A percentile compares a stretch with the other conserved stretches of the same genome.
These are phyloP conservation scores for Potentilla sterilis DNA, from an alignment of 306 rosid genomes.

Conservation along the genomic window DNA sequence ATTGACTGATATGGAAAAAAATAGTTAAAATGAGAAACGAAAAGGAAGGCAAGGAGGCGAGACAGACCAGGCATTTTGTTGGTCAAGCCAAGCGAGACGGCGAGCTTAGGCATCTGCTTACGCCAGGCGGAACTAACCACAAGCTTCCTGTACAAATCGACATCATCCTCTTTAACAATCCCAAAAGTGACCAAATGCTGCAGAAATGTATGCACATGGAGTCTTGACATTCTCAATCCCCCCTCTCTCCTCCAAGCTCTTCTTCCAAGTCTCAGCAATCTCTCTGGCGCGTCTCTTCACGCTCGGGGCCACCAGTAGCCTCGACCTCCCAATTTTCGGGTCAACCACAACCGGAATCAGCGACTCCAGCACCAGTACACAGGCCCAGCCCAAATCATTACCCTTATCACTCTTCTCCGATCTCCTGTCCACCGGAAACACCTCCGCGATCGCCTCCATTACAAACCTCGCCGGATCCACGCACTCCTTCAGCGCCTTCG, in stretches of 20 bases:
- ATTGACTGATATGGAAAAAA: background rate
- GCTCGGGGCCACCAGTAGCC: conserved; percentile 76
- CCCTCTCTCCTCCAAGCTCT: conserved; percentile 84
- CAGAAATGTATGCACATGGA: conserved; percentile 88
- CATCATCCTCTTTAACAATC: conserved; percentile 68
- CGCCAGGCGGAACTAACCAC: conserved; percentile 96
- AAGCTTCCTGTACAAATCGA: conserved; percentile 75
- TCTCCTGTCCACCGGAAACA: conserved; percentile 86
- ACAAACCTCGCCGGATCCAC: conserved; percentile 89
- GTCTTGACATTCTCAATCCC: conserved; percentile 89
- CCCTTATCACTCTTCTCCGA: conserved; percentile 49
- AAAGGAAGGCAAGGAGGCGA: too few relatives aligned
- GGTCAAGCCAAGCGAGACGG: conserved; percentile 85
- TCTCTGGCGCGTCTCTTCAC: conserved; percentile 69
- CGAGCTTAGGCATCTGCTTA: conserved; percentile 99
- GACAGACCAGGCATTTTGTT: conserved; percentile 81
- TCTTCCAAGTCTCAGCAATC: conserved; percentile 90
- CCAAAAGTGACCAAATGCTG: conserved; percentile 98
- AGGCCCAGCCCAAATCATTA: conserved; percentile 93
- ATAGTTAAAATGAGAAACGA: too few relatives aligned
- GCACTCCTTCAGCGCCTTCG: conserved; percentile 63
- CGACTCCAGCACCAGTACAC: conserved; percentile 82
- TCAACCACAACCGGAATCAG: conserved; percentile 78
- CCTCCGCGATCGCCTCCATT: conserved; percentile 84
- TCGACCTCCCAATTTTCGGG: conserved; percentile 75